Conservation (phyloP, 805 yeast species). For the Komagataella ulmi region DNA sequence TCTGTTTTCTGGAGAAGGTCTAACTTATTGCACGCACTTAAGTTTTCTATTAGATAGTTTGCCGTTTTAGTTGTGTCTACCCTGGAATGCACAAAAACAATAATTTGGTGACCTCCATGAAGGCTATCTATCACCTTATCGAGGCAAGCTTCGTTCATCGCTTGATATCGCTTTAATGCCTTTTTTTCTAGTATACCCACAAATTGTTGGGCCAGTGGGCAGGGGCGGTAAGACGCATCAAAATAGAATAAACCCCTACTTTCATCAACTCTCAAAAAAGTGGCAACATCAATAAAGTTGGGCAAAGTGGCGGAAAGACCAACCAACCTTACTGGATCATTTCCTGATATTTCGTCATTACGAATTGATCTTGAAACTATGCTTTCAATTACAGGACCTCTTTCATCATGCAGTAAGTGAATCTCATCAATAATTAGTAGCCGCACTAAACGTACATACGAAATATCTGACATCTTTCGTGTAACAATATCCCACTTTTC, state of each 20-base stretch:
- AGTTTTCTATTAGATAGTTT: constrained; percentile 48
- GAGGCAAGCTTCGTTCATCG: constrained; percentile 85
- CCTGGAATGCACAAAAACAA: constrained; percentile 94
- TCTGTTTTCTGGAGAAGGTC: constrained; percentile 29
- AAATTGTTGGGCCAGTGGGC: constrained; percentile 82
- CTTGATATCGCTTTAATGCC: constrained; percentile 62
- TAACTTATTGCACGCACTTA: constrained; percentile 40
- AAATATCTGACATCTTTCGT: constrained; percentile 46
- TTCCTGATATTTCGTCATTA: constrained; percentile 27
- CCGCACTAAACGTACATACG: constrained; percentile 50
- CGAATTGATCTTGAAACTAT: constrained; percentile 67
- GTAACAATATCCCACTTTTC: constrained; percentile 98
- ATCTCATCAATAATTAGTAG: constrained; percentile 83
- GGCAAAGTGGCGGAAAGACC: constrained; percentile 93
- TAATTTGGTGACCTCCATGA: constrained; percentile 68
- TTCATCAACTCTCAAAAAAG: constrained; percentile 55
- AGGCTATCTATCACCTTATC: constrained; percentile 57
- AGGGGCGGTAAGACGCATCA: constrained; percentile 77
- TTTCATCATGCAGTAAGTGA: constrained; percentile 81
- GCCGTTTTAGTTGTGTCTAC: constrained; percentile 86
- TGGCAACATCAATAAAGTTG: constrained; percentile 76
- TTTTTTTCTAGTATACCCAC: constrained; percentile 79
- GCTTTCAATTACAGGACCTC: constrained; percentile 91
- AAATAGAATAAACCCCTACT: constrained; percentile 61
- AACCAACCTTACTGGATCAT: constrained; percentile 44